phyloP scores from a whole-genome alignment of 306 rosid species.

The Benincasa hispida region DNA sequence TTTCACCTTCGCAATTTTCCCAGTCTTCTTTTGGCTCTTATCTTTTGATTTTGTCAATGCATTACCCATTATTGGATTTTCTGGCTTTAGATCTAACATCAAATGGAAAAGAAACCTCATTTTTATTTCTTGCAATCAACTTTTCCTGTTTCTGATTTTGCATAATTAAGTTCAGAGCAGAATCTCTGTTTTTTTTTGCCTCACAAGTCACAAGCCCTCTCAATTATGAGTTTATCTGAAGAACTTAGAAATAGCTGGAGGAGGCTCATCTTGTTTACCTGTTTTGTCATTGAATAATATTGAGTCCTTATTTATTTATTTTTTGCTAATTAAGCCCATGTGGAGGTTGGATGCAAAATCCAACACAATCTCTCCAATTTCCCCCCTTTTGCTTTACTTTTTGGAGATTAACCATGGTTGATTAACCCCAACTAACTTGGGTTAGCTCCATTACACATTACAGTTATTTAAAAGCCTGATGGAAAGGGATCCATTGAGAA shows the following conservation, averaged over 20 bases:
- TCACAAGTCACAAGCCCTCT: neutral
- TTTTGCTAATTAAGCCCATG: neutral
- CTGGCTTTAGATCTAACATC: neutral
- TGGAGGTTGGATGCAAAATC: neutral
- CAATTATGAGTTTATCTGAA: slow-evolving; percentile 7
- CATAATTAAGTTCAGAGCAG: neutral
- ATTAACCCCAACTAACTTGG: slow-evolving; percentile 14
- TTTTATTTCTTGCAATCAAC: neutral
- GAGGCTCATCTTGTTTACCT: neutral
- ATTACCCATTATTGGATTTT: neutral
- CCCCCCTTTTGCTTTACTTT: neutral
- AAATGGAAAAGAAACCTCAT: neutral
- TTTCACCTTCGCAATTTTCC: neutral
- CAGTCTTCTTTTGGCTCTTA: neutral
- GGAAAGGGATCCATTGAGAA: slow-evolving; percentile 46
- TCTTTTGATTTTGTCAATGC: neutral
- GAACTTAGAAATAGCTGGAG: neutral
- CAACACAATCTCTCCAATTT: neutral
- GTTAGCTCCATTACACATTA: neutral
- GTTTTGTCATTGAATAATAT: neutral
- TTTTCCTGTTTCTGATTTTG: neutral
- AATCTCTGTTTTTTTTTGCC: neutral
- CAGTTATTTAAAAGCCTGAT: slow-evolving; percentile 22
- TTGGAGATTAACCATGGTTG: slow-evolving; percentile 7
- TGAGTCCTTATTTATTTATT: no score